Conservation (phyloP, 257 asterid species). For the Scutellaria galericulata region DNA sequence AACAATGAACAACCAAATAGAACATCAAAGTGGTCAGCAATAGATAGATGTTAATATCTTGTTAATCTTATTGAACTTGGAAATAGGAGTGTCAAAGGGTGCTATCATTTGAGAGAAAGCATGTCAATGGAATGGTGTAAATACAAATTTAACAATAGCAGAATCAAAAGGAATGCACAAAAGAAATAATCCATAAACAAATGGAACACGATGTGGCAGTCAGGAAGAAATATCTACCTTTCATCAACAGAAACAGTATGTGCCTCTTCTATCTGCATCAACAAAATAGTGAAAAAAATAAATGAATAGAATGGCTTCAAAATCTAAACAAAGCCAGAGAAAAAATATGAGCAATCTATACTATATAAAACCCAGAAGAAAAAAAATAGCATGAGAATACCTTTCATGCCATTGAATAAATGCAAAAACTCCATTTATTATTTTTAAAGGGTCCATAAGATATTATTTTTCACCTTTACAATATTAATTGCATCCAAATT, state of each 20-base stretch:
- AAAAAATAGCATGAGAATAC: constrained; percentile 2
- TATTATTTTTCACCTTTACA: constrained; percentile 40
- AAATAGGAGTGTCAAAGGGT: constrained; percentile 19
- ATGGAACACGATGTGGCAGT: constrained; percentile 18
- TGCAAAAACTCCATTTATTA: constrained; percentile 13
- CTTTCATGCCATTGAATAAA: not conserved
- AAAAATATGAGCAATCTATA: constrained; percentile 10
- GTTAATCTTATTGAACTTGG: constrained; percentile 25
- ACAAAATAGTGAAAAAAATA: constrained; percentile 15
- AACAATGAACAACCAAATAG: constrained; percentile 13
- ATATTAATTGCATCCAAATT: constrained; percentile 29
- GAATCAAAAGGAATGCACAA: not conserved
- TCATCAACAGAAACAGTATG: constrained; percentile 32
- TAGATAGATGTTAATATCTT: not conserved
- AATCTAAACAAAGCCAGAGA: not conserved
- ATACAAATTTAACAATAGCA: constrained; percentile 20
- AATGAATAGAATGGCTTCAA: constrained; percentile 21
- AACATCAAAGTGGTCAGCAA: constrained; percentile 12
- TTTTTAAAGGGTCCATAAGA: constrained; percentile 21
- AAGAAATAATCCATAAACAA: constrained; percentile 17
- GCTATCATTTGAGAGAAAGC: constrained; percentile 12
- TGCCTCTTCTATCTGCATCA: constrained; percentile 42
- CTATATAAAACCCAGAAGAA: not conserved
- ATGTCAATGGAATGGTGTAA: constrained; percentile 2
- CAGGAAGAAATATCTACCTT: constrained; percentile 40